These are phyloP conservation scores for Penicillium manginii DNA, from an alignment of 495 filamentous ascomycete genomes.

Conservation along the genomic window DNA sequence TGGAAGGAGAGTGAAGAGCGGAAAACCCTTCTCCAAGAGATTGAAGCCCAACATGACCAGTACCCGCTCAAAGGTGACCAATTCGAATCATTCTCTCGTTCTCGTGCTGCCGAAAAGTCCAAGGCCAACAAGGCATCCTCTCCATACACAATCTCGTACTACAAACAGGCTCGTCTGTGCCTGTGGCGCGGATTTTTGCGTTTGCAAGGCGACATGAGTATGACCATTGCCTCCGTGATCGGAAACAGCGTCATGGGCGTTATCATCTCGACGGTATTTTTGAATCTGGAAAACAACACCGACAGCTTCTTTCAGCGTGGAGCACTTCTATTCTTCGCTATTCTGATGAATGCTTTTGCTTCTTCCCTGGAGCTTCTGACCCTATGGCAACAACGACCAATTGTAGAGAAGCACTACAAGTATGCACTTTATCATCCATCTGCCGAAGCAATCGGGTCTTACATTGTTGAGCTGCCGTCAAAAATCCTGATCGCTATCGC, in stretches of 20 bases:
- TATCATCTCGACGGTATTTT: slow-evolving; percentile 83
- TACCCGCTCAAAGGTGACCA: slow-evolving; percentile 67
- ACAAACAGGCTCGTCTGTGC: slow-evolving; percentile 73
- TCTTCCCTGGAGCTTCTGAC: slow-evolving; percentile 78
- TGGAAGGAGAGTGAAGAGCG: slow-evolving; percentile 80
- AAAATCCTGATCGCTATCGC: slow-evolving; percentile 56
- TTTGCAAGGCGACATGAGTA: slow-evolving; percentile 69
- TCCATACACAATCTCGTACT: slow-evolving; percentile 76
- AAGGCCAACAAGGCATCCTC: slow-evolving; percentile 65
- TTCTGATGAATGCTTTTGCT: slow-evolving; percentile 83
- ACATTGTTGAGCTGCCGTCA: slow-evolving; percentile 78
- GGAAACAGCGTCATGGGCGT: slow-evolving; percentile 76
- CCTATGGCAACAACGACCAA: slow-evolving; percentile 82
- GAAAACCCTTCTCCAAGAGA: slow-evolving; percentile 65
- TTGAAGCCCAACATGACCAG: slow-evolving; percentile 66
- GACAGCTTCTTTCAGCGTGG: slow-evolving; percentile 76
- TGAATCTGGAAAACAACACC: slow-evolving; percentile 65
- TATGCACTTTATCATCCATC: slow-evolving; percentile 95
- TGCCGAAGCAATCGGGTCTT: slow-evolving; percentile 82
- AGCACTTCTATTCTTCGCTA: slow-evolving; percentile 86
- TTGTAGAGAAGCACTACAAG: slow-evolving; percentile 88
- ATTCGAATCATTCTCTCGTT: slow-evolving; percentile 68
- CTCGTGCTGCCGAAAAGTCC: slow-evolving; percentile 57
- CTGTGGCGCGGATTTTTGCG: slow-evolving; percentile 71
- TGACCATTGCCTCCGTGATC: slow-evolving; percentile 71